These are phyloP conservation scores for Basidiobolus meristosporus DNA, from an alignment of 371 early-diverging fungal genomes.

Conservation along the genomic window DNA sequence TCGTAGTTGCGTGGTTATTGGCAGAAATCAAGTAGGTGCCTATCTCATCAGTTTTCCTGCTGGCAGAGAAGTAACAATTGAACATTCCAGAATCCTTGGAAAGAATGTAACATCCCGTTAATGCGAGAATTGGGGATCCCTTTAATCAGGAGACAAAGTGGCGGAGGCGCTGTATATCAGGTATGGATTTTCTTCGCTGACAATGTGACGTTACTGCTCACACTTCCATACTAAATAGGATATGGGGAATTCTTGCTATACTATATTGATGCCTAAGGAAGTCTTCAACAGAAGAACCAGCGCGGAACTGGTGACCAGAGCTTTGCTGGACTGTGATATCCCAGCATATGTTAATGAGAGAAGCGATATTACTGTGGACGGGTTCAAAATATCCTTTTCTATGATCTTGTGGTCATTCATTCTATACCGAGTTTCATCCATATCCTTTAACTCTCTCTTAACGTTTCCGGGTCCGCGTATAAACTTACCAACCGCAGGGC, in stretches of 20 bases:
- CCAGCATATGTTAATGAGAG: conserved; percentile 74
- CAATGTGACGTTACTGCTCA: conserved; percentile 3
- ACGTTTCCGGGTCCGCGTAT: conserved; percentile 89
- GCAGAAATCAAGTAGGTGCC: conserved; percentile 67
- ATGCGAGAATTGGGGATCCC: conserved; percentile 46
- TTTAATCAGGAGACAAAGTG: conserved; percentile 74
- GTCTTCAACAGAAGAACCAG: conserved; percentile 53
- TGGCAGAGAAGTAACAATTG: not conserved
- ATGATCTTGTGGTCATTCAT: not conserved
- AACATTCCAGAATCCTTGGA: conserved; percentile 64
- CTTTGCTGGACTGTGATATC: conserved; percentile 59
- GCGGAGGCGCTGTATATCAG: conserved; percentile 96
- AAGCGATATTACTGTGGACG: conserved; percentile 73
- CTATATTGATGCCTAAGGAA: conserved; percentile 77
- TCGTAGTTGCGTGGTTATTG: conserved; percentile 72
- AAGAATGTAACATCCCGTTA: conserved; percentile 63
- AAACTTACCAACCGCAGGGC: conserved; percentile 64
- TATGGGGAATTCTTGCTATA: conserved; percentile 88
- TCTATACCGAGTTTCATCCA: not conserved
- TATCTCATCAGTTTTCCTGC: not conserved
- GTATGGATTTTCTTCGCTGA: conserved; percentile 20
- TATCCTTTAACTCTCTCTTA: conserved; percentile 6
- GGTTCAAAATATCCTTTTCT: conserved; percentile 27
- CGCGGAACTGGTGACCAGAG: conserved; percentile 61
- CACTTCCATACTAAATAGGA: conserved; percentile 28